Evolutionary conservation across 1,284 basidiomycete genomes (phyloP).

Genomic region (Earliella scabrosa): DNA sequence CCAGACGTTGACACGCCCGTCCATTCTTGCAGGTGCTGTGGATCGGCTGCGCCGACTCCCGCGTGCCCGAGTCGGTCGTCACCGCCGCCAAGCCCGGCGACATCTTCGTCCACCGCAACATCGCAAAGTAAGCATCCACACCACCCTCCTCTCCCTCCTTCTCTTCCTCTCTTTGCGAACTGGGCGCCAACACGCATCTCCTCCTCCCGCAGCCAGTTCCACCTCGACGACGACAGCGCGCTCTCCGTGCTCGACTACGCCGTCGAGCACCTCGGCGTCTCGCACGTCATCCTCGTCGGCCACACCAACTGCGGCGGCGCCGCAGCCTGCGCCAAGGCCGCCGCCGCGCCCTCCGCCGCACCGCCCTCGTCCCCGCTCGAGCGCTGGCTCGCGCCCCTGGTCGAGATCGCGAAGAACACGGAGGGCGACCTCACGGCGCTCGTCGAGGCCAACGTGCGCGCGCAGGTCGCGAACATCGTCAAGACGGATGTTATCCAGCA

Average conservation of each 20-base stretch:
- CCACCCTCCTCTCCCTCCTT: background rate
- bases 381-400: slow-evolving; percentile 78
- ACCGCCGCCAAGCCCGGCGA: slow-evolving; percentile 64
- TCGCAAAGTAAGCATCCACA: slow-evolving; percentile 55
- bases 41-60: slow-evolving; percentile 77
- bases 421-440: slow-evolving; percentile 44
- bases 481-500: slow-evolving; percentile 62
- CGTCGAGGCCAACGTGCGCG: slow-evolving; percentile 79
- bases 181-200: slow-evolving; percentile 38
- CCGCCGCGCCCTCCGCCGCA: slow-evolving; percentile 31
- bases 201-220: slow-evolving; percentile 69
- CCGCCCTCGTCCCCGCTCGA: slow-evolving; percentile 57
- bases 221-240: slow-evolving; percentile 77
- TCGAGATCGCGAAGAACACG: slow-evolving; percentile 54
- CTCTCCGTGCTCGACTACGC: slow-evolving; percentile 85
- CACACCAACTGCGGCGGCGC: slow-evolving; percentile 86
- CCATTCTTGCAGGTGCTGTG: slow-evolving; percentile 57
- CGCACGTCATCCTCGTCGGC: slow-evolving; percentile 85
- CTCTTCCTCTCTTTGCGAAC: no score
- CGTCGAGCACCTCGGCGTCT: slow-evolving; percentile 76
- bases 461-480: slow-evolving; percentile 76
- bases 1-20: background rate
- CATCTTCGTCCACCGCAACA: slow-evolving; percentile 71
- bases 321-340: slow-evolving; percentile 59
- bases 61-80: slow-evolving; percentile 63